Evolutionary conservation across 2,329 filamentous ascomycete species (phyloP).

Genomic region (Colletotrichum phormii): DNA sequence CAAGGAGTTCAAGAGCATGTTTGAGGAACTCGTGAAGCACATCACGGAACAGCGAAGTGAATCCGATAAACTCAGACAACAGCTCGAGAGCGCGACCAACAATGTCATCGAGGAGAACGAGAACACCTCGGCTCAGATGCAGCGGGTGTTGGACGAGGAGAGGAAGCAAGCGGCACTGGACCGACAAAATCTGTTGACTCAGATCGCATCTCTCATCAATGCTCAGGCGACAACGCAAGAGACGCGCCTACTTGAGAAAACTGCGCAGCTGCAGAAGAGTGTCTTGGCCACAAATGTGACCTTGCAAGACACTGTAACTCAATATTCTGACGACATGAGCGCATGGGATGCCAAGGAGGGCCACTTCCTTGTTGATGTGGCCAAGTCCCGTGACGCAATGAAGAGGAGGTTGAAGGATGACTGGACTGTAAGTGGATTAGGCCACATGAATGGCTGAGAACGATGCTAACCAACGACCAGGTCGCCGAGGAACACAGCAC

Average conservation of each 20-base stretch:
- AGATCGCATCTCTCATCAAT: conserved; percentile 83
- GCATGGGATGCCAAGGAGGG: conserved; percentile 78
- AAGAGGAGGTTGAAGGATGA: conserved; percentile 88
- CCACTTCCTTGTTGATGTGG: conserved; percentile 76
- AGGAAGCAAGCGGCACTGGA: conserved; percentile 78
- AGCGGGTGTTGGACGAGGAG: conserved; percentile 81
- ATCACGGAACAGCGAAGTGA: conserved; percentile 82
- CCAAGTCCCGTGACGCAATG: conserved; percentile 79
- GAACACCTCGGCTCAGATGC: conserved; percentile 73
- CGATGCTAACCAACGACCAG: conserved; percentile 55
- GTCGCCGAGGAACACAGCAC: conserved; percentile 81
- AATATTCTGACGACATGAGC: conserved; percentile 79
- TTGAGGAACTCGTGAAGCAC: conserved; percentile 82
- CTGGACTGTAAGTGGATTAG: conserved; percentile 78
- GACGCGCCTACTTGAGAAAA: conserved; percentile 72
- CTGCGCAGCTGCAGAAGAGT: conserved; percentile 72
- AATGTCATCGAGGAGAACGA: conserved; percentile 76
- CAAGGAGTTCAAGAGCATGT: conserved; percentile 86
- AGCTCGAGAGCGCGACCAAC: conserved; percentile 78
- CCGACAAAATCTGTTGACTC: conserved; percentile 76
- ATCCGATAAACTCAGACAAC: conserved; percentile 76
- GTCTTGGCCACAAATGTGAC: conserved; percentile 72
- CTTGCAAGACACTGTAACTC: conserved; percentile 73
- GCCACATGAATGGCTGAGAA: conserved; percentile 58
- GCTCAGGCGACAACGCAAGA: conserved; percentile 81